Evolutionary conservation across 2,329 filamentous ascomycete genomes (phyloP).

Genomic region (Phaeophleospora eucalypticola): DNA sequence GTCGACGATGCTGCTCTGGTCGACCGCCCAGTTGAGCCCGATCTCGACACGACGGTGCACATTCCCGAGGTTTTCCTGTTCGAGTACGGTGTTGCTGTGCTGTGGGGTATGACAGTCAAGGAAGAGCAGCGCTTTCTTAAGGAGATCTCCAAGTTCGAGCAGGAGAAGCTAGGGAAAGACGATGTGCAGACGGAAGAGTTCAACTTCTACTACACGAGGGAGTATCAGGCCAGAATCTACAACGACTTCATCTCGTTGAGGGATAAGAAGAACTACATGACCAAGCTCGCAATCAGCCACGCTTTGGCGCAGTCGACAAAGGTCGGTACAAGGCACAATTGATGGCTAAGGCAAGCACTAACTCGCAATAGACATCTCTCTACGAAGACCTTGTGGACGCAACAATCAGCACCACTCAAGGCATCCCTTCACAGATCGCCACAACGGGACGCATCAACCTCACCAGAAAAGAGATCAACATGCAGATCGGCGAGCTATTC

Average conservation of each 20-base stretch:
- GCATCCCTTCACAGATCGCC: slow-evolving; percentile 88
- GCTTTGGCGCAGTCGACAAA: slow-evolving; percentile 95
- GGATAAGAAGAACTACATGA: slow-evolving; percentile 97
- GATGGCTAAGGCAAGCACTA: slow-evolving; percentile 1
- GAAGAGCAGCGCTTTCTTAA: slow-evolving; percentile 90
- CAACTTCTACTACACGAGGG: slow-evolving; percentile 98
- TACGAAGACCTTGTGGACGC: slow-evolving; percentile 94
- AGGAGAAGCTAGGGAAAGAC: slow-evolving; percentile 80
- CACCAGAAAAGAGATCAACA: slow-evolving; percentile 88
- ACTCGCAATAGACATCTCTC: slow-evolving; percentile 67
- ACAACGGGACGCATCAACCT: slow-evolving; percentile 88
- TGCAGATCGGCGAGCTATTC: slow-evolving; percentile 98
- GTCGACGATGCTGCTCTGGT: slow-evolving; percentile 6
- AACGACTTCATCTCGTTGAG: slow-evolving; percentile 97
- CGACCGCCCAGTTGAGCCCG: slow-evolving; percentile 46
- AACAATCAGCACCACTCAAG: slow-evolving; percentile 88
- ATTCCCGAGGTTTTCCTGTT: slow-evolving; percentile 95
- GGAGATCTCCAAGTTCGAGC: slow-evolving; percentile 90
- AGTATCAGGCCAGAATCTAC: slow-evolving; percentile 98
- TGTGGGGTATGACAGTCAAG: slow-evolving; percentile 93
- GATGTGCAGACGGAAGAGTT: slow-evolving; percentile 95
- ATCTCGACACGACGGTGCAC: slow-evolving; percentile 84
- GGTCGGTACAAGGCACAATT: slow-evolving; percentile 40
- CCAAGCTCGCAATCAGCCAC: slow-evolving; percentile 92
- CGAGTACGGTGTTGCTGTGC: slow-evolving; percentile 94